Percentiles rank a stretch among this genome's conserved stretches.
Conservation (phyloP, 345 rosid species). For the Ailanthus altissimus region DNA sequence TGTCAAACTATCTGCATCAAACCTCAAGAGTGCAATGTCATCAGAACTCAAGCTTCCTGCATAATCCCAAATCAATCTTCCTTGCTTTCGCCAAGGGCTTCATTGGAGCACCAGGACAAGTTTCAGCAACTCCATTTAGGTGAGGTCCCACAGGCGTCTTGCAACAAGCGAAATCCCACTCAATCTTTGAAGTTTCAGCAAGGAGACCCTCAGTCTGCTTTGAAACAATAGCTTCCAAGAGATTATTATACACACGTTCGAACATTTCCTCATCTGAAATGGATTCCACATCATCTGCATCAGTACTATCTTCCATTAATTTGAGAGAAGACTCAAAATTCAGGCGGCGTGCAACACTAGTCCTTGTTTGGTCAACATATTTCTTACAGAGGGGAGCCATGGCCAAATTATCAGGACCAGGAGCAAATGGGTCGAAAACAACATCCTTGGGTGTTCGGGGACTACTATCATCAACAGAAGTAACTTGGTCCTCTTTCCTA, state of each 20-base stretch:
- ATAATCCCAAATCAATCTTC: constrained; percentile 43
- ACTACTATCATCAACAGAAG: not conserved
- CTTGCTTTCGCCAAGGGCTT: constrained; percentile 42
- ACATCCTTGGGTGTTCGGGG: constrained; percentile 44
- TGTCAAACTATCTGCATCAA: constrained; percentile 14
- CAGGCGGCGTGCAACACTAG: constrained; percentile 42
- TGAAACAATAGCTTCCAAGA: constrained; percentile 49
- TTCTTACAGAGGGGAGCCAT: constrained; percentile 49
- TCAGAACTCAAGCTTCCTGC: constrained; percentile 65
- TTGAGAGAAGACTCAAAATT: constrained; percentile 35
- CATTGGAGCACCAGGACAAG: constrained; percentile 65
- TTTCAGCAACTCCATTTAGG: constrained; percentile 42
- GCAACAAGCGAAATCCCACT: constrained; percentile 38
- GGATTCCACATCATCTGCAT: constrained; percentile 15
- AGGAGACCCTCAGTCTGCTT: constrained; percentile 42
- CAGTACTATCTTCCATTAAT: constrained; percentile 3
- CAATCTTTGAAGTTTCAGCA: constrained; percentile 26
- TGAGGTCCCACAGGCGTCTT: constrained; percentile 46
- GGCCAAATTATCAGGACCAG: constrained; percentile 40
- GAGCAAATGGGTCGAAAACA: constrained; percentile 58
- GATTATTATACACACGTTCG: constrained; percentile 51
- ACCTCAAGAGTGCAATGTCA: not conserved
- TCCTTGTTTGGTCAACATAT: constrained; percentile 35
- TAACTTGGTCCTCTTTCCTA: constrained; percentile 12
- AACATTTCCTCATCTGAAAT: constrained; percentile 54